Conservation (phyloP, 306 rosid genomes). For the Vigna unguiculata region DNA sequence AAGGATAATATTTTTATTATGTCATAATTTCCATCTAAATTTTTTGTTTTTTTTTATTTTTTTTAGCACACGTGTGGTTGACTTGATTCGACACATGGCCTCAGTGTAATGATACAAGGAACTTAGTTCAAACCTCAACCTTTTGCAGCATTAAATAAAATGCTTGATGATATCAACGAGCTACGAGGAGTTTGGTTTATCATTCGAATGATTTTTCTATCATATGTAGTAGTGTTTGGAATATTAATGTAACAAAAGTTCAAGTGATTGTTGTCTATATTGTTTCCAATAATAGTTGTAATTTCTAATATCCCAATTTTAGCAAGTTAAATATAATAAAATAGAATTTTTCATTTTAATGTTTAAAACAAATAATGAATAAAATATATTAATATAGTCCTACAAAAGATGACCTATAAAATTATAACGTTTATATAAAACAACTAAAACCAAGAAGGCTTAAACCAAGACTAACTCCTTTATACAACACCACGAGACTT, state of each 20-base stretch:
- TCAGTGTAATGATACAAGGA: slow-evolving; percentile 34
- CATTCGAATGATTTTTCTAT: not conserved
- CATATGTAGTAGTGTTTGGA: not conserved
- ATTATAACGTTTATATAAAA: too few relatives aligned
- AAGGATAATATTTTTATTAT: not conserved
- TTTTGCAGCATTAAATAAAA: not conserved
- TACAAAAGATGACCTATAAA: too few relatives aligned
- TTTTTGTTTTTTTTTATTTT: not conserved
- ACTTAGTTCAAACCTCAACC: not conserved
- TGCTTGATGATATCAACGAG: slow-evolving; percentile 40
- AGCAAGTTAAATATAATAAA: too few relatives aligned
- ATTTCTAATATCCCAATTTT: too few relatives aligned
- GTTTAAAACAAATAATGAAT: too few relatives aligned
- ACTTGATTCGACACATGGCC: slow-evolving; percentile 66
- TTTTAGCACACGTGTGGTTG: slow-evolving; percentile 58
- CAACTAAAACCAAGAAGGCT: too few relatives aligned
- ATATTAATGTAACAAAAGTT: not conserved
- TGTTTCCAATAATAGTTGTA: too few relatives aligned
- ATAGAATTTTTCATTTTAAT: too few relatives aligned
- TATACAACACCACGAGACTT: too few relatives aligned
- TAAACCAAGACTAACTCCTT: too few relatives aligned
- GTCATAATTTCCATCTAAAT: not conserved
- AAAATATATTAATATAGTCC: too few relatives aligned
- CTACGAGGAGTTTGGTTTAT: not conserved
- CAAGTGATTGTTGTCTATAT: not conserved